A percentile compares a stretch with the other conserved stretches of the same genome.
Evolutionary conservation across 108 stramenopile species (phyloP).

Genomic region (Discostella pseudostelligera): DNA sequence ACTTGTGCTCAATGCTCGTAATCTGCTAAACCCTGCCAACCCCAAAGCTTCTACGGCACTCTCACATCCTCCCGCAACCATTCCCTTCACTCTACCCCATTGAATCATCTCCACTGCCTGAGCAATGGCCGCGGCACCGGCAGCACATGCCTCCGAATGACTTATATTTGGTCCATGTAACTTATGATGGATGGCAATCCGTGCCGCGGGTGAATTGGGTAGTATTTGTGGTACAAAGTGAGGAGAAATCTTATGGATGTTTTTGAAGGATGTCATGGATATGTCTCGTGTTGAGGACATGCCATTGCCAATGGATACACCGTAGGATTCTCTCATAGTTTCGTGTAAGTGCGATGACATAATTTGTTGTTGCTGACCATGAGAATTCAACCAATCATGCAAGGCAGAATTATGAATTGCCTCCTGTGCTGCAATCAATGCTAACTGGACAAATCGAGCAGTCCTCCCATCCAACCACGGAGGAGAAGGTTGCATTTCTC

Average conservation of each 20-base stretch:
- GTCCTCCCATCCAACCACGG: slow-evolving; percentile 52
- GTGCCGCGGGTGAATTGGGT: slow-evolving; percentile 83
- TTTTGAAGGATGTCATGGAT: slow-evolving; percentile 46
- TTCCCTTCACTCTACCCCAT: slow-evolving; percentile 82
- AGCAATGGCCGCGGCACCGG: slow-evolving; percentile 91
- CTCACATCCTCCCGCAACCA: slow-evolving; percentile 96
- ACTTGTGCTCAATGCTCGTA: slow-evolving; percentile 79
- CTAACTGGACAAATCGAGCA: slow-evolving; percentile 73
- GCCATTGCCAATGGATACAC: slow-evolving; percentile 84
- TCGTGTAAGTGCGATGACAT: slow-evolving; percentile 1
- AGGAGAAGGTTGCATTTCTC: neutral
- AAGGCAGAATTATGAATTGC: slow-evolving; percentile 58
- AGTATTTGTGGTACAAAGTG: slow-evolving; percentile 96
- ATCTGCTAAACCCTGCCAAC: slow-evolving; percentile 90
- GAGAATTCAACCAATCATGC: slow-evolving; percentile 28
- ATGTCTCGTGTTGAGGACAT: slow-evolving; percentile 91
- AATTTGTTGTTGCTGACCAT: slow-evolving; percentile 11
- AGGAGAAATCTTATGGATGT: slow-evolving; percentile 63
- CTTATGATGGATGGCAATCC: slow-evolving; percentile 66
- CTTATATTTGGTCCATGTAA: slow-evolving; percentile 85
- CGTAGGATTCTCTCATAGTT: slow-evolving; percentile 48
- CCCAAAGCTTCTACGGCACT: slow-evolving; percentile 87
- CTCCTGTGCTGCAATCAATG: slow-evolving; percentile 72
- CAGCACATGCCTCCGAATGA: slow-evolving; percentile 93
- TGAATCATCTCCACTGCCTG: slow-evolving; percentile 88